A percentile compares a stretch with the other conserved stretches of the same genome.
phyloP scores from a whole-genome alignment of 352 stramenopile species.

The Globisporangium spiculum region DNA sequence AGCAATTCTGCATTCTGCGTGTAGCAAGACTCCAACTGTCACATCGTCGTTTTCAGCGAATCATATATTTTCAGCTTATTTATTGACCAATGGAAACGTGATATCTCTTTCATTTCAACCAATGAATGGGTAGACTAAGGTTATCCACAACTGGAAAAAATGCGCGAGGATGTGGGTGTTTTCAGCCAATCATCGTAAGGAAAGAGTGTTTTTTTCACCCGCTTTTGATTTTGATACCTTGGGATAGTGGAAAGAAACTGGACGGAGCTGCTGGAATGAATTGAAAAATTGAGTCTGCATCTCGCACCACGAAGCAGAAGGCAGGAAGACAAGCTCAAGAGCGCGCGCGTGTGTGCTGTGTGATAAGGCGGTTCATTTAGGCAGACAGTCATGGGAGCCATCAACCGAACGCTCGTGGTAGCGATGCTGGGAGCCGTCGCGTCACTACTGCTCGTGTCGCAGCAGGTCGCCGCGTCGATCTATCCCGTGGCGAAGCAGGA shows the following conservation, averaged over 20 bases:
- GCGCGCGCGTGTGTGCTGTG: not conserved
- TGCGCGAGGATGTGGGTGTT: not conserved
- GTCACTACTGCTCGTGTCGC: not conserved
- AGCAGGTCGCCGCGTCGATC: slow-evolving; percentile 41
- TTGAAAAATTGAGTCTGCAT: not conserved
- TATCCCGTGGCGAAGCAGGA: slow-evolving; percentile 68
- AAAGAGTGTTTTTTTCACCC: not conserved
- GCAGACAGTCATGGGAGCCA: not conserved
- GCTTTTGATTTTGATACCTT: not conserved
- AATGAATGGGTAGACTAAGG: not conserved
- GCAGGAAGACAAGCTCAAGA: not conserved
- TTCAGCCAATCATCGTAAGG: slow-evolving; percentile 7
- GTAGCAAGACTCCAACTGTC: slow-evolving; percentile 24
- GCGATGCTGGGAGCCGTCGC: not conserved
- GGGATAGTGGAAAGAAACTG: slow-evolving; percentile 6
- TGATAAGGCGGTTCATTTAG: not conserved
- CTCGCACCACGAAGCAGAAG: not conserved
- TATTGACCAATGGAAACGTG: slow-evolving; percentile 18
- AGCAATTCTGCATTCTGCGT: not conserved
- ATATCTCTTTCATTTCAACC: not conserved
- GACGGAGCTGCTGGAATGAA: not conserved
- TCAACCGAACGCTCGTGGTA: not conserved
- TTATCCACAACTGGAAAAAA: not conserved
- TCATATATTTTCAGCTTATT: not conserved
- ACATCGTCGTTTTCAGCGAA: slow-evolving; percentile 29